phyloP scores from a whole-genome alignment of 2,329 filamentous ascomycete species.

The Huntiella savannae region DNA sequence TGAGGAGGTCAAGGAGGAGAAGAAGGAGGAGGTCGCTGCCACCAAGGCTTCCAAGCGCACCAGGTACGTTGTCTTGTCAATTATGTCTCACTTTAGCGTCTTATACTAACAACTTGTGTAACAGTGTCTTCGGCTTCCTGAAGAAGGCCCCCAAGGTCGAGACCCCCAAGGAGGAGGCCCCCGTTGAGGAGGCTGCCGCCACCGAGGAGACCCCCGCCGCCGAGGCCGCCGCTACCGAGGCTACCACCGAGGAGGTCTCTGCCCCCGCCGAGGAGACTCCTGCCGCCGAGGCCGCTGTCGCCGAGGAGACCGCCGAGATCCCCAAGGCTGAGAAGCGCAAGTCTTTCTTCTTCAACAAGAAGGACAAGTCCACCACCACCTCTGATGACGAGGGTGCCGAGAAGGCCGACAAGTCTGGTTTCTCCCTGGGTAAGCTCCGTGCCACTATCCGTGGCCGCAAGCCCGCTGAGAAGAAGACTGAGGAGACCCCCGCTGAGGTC shows the following conservation, averaged over 20 bases:
- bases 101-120: constrained; percentile 11
- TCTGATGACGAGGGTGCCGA: constrained; percentile 43
- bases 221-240: constrained; percentile 26
- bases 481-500: constrained; percentile 18
- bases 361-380: constrained; percentile 53
- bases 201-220: constrained; percentile 41
- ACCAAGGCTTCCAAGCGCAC: constrained; percentile 27
- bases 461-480: constrained; percentile 16
- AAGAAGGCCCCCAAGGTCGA: constrained; percentile 41
- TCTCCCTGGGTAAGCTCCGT: constrained; percentile 35
- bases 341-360: constrained; percentile 57
- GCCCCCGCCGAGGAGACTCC: constrained; percentile 18
- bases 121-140: constrained; percentile 34
- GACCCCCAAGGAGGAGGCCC: constrained; percentile 25
- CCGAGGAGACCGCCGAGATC: constrained; percentile 40
- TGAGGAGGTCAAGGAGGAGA: constrained; percentile 22
- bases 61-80: constrained; percentile 19
- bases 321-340: constrained; percentile 61
- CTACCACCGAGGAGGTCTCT: constrained; percentile 22
- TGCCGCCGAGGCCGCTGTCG: constrained; percentile 21
- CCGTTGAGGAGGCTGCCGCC: constrained; percentile 33
- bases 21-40: constrained; percentile 29
- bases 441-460: constrained; percentile 31
- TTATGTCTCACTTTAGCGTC: constrained; percentile 12
- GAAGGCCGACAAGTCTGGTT: constrained; percentile 34